Evolutionary conservation across 768 basidiomycete genomes (phyloP).

Genomic region (Mycena chlorophos): DNA sequence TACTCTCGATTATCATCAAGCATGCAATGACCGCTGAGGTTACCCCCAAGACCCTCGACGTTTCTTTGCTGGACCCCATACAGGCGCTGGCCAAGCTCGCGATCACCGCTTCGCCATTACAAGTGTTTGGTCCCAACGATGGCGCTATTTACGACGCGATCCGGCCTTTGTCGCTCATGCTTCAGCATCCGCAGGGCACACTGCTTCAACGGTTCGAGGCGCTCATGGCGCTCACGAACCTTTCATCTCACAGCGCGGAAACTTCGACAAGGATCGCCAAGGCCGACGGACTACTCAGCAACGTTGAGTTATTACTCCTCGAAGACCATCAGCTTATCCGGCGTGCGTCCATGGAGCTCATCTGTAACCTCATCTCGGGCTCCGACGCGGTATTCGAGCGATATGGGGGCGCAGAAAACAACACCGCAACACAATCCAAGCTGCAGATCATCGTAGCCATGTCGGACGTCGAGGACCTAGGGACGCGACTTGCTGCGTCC

Average conservation of each 20-base stretch:
- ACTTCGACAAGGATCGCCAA: conserved; percentile 67
- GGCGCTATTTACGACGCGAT: conserved; percentile 81
- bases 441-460: conserved; percentile 83
- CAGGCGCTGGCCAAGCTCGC: conserved; percentile 92
- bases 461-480: conserved; percentile 81
- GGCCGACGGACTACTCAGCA: conserved; percentile 58
- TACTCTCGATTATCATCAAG: conserved; percentile 58
- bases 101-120: conserved; percentile 87
- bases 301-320: conserved; percentile 70
- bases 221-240: conserved; percentile 94
- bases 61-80: conserved; percentile 57
- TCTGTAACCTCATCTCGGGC: conserved; percentile 87
- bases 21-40: conserved; percentile 36
- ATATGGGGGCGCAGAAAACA: conserved; percentile 54
- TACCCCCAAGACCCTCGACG: conserved; percentile 35
- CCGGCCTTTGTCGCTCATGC: conserved; percentile 71
- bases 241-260: conserved; percentile 74
- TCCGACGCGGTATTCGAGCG: conserved; percentile 74
- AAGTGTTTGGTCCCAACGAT: conserved; percentile 86
- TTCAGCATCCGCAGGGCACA: conserved; percentile 66
- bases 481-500: conserved; percentile 85
- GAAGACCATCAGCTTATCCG: conserved; percentile 83
- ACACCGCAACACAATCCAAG: conserved; percentile 53
- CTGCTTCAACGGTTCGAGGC: conserved; percentile 89
- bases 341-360: conserved; percentile 84